Base-by-base conservation (phyloP, 2,329 filamentous ascomycete genomes). In the Truncatella angustata region DNA sequence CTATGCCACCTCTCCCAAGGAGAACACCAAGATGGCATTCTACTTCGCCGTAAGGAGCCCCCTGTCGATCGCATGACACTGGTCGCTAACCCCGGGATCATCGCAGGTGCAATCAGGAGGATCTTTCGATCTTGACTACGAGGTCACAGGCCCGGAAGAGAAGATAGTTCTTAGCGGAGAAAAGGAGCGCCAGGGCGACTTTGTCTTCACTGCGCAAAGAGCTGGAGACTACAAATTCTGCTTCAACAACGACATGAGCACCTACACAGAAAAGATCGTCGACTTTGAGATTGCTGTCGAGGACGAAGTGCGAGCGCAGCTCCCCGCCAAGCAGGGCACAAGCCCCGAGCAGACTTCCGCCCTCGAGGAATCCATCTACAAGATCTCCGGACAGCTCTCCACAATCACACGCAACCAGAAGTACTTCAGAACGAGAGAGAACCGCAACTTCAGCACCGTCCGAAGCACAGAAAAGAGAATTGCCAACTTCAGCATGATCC, bases 221-320 rank as follows among this genome's bases (percentile, higher is more conserved):
- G 67, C 81, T 5, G 94, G 94, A 59, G 93, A 97, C 66, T 97
- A 97, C 76, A 84, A 86, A 50, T 97, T 99, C 77, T 99, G 94
- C 81, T 99, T 99, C 79, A 89, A 92, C 74, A 99, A 99, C 67
- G 88, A 94, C 68, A 96, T 99, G 89, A 96, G 90, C 67, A 97
- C 93, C 0, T 97, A 96, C 69, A 87, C 92, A 49, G 94, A 99
- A 75, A 99, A 99, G 77, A 86, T 91, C 69, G 92, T 99, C 58
- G 94, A 99, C 71, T 97, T 99, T 66, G 94, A 99, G 75, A 96
- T 99, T 67, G 83, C 92, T 56, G 93, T 97, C 67, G 93, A 97
- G 73, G 92, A 96, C 72, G 93, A 97, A 75, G 76, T 79, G 57
- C 88, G 88, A 63, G 84, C 92, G 50, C 80, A 88, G 66, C 81